phyloP scores from a whole-genome alignment of 306 rosid species.

The Sicyos edulis region DNA sequence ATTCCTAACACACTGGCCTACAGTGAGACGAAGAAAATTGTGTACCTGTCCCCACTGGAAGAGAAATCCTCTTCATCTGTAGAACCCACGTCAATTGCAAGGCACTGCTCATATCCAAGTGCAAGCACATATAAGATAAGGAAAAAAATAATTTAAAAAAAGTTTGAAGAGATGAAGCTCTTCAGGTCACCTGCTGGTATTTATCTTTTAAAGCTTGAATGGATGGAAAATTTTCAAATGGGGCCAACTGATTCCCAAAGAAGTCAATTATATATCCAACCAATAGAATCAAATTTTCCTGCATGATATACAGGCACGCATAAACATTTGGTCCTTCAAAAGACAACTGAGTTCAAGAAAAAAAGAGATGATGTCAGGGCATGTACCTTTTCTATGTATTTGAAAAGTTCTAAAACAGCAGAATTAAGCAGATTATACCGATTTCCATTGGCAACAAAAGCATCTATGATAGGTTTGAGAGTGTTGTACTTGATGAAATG shows the following conservation, averaged over 20 bases:
- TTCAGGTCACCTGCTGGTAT: constrained; percentile 73
- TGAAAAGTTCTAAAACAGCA: constrained; percentile 80
- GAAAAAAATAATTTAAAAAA: constrained; percentile 5
- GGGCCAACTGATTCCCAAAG: constrained; percentile 73
- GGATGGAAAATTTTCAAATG: constrained; percentile 55
- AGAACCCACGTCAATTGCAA: constrained; percentile 79
- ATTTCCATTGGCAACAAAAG: constrained; percentile 73
- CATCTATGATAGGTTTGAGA: constrained; percentile 75
- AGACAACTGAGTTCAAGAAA: neutral
- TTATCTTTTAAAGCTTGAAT: constrained; percentile 64
- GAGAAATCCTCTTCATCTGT: constrained; percentile 85
- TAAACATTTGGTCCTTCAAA: neutral
- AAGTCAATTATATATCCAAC: constrained; percentile 65
- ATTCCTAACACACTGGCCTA: too few relatives aligned
- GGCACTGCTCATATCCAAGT: constrained; percentile 36
- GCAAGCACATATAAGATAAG: constrained; percentile 26
- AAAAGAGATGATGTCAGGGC: constrained; percentile 10
- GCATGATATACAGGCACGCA: constrained; percentile 25
- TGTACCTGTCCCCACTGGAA: constrained; percentile 81
- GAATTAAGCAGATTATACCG: constrained; percentile 94
- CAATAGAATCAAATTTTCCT: constrained; percentile 70
- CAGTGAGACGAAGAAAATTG: neutral
- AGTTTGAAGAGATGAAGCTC: constrained; percentile 14
- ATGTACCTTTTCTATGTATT: constrained; percentile 68
- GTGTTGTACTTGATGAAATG: constrained; percentile 67